Base-by-base conservation (phyloP, 2,329 filamentous ascomycete species). In the Penicillium sclerotigenum region DNA sequence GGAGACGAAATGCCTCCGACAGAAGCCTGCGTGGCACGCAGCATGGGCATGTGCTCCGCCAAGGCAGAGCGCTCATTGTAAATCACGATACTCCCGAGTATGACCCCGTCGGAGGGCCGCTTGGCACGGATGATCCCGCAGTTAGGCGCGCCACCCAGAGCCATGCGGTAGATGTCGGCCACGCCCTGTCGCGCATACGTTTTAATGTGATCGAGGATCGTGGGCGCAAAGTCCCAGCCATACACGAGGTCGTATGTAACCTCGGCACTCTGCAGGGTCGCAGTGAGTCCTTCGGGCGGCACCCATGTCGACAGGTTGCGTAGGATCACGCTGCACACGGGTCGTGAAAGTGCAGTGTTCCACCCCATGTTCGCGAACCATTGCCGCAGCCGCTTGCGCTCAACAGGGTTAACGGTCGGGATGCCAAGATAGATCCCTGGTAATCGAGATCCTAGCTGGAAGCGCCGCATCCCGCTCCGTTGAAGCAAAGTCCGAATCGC, bases 321-420 rank as follows among this genome's bases (percentile, higher is more conserved):
- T 47, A 94, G 87, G 3, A 86, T 77, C 81, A 95, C 87, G 69
- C 88, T 91, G 65, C 83, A 87, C 0, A 88, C 81, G 0, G 84
- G 78, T 11, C 82, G 80, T 2, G 84, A 85, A 5, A 85, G 76
- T 0, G 83, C 80, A 2, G 83, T 87, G 66, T 95, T 91, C 92
- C 92, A 97, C 14, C 93, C 92, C 45, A 91, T 83, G 61, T 87
- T 90, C n/a, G 87, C 84, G 71, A 97, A 96, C 92, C 92, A 97
- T 43, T 83, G 82, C n/a, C 84, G 80, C 22, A 86, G 71, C 47
- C 80, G 79, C 68, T 84, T 86, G 16, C 83, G 79, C 64, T 87
- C 84, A 4, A 80, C 75, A 2, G 78, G 76, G 42, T 89, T 85
- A 5, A 77, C 80, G n/a, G 82, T 85, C 0, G 92, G 91, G 10